Base-by-base conservation (phyloP, 2,329 filamentous ascomycete species). In the Fusarium protoensiforme region DNA sequence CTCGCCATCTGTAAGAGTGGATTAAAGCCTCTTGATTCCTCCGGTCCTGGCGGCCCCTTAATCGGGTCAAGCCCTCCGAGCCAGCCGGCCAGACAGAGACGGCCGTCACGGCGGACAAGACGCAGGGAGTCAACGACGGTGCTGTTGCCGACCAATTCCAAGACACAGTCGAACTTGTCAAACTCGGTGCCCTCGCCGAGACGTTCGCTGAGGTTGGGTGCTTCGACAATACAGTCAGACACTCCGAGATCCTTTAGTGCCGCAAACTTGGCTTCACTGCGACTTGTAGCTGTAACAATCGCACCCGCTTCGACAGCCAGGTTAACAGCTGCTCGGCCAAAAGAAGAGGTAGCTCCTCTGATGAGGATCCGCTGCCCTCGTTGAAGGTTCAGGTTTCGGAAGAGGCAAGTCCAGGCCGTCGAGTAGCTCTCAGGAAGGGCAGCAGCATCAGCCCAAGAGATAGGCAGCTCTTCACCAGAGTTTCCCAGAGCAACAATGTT, bases 1-100 rank as follows among this genome's bases (percentile, higher is more conserved):
- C 80, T 78, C 18, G 80, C 79, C 84, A 86, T 86, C 74, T 86
- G 79, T 8, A 85, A 51, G 70, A 86, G 79, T 3, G 83, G 84
- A 67, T 85, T 85, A 74, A 85, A 82, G 57, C 83, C 81, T 9
- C 68, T 57, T 11, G 85, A 74, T 0, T 83, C 83, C 2, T 59
- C 58, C 39, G 35, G 35, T n/a, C 54, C 54, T 29, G 11, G 7
- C 4, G 54, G 54, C 14, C 54, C 54, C 11, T 57, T 57, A 14
- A 57, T 57, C 10, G 54, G 54, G 10, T 57, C 54, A 5, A 57
- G 54, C 5, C 54, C 54, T 39, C 54, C 54, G 20, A 57, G 54
- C 54, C 54, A 57, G 18, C 54, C 54, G 22, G 54, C 54, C 8
- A 57, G 24, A 20, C 54, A 57, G 54, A 57, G 54, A 16, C 16